phyloP scores from a whole-genome alignment of 306 rosid species.

The Cicer cuneatum region DNA sequence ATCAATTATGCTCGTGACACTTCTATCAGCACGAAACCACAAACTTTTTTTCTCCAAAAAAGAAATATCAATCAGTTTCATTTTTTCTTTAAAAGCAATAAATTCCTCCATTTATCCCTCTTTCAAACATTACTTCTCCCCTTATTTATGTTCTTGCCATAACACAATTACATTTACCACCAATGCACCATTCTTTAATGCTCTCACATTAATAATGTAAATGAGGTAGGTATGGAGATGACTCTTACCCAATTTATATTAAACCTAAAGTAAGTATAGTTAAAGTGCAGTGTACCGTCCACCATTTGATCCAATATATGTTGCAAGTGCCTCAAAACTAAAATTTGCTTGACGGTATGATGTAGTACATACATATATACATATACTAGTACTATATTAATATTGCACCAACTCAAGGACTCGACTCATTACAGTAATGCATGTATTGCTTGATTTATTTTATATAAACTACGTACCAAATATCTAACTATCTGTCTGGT shows the following conservation, averaged over 20 bases:
- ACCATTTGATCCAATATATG: not conserved
- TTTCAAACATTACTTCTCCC: too few relatives aligned
- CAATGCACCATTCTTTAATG: too few relatives aligned
- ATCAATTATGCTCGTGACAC: too few relatives aligned
- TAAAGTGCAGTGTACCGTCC: not conserved
- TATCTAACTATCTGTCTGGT: not conserved
- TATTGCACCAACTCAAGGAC: conserved; percentile 15
- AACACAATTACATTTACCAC: too few relatives aligned
- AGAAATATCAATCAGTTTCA: too few relatives aligned
- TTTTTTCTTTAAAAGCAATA: too few relatives aligned
- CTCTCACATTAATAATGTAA: not conserved
- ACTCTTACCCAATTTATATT: conserved; percentile 6
- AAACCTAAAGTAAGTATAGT: not conserved
- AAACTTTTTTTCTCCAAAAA: too few relatives aligned
- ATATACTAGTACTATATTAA: not conserved
- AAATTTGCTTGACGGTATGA: not conserved
- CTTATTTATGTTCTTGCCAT: too few relatives aligned
- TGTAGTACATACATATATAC: not conserved
- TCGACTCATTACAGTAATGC: not conserved
- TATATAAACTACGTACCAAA: not conserved
- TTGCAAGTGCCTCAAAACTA: not conserved
- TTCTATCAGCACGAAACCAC: too few relatives aligned
- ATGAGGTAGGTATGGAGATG: not conserved
- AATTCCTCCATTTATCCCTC: too few relatives aligned
- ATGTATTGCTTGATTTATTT: not conserved